Conservation (phyloP, 2,329 filamentous ascomycete species). For the Colletotrichum tanaceti region DNA sequence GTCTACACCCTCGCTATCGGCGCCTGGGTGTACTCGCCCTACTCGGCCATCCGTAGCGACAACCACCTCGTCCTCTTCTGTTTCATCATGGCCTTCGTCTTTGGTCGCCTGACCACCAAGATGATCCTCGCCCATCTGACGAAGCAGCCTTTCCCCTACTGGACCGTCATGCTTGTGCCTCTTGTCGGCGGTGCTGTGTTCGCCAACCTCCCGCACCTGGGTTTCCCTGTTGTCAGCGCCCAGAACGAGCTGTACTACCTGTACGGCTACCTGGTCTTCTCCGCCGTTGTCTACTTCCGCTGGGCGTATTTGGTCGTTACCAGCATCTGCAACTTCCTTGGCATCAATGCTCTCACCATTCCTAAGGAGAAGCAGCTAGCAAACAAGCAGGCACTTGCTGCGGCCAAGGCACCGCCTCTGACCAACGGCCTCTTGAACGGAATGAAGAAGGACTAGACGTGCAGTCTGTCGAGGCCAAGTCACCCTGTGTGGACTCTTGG, state of each 20-base stretch:
- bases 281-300: slow-evolving; percentile 85
- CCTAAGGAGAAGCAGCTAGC: slow-evolving; percentile 69
- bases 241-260: slow-evolving; percentile 82
- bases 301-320: slow-evolving; percentile 94
- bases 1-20: slow-evolving; percentile 81
- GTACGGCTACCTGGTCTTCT: slow-evolving; percentile 84
- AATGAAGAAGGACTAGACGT: slow-evolving; percentile 44
- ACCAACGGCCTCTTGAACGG: slow-evolving; percentile 46
- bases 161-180: slow-evolving; percentile 90
- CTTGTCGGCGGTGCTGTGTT: slow-evolving; percentile 87
- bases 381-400: slow-evolving; percentile 59
- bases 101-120: slow-evolving; percentile 98
- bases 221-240: slow-evolving; percentile 74
- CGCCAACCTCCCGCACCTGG: slow-evolving; percentile 83
- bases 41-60: slow-evolving; percentile 82
- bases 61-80: slow-evolving; percentile 95
- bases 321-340: slow-evolving; percentile 90
- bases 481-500: background rate
- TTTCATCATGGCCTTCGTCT: slow-evolving; percentile 94
- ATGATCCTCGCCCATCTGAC: slow-evolving; percentile 97
- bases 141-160: slow-evolving; percentile 93
- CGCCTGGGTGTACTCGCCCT: slow-evolving; percentile 89
- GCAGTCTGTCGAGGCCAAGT: background rate
- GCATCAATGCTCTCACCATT: slow-evolving; percentile 95
- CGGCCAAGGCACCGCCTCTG: slow-evolving; percentile 46